Base-by-base conservation (phyloP, 805 yeast species). In the Pichia gijzeniarum region DNA sequence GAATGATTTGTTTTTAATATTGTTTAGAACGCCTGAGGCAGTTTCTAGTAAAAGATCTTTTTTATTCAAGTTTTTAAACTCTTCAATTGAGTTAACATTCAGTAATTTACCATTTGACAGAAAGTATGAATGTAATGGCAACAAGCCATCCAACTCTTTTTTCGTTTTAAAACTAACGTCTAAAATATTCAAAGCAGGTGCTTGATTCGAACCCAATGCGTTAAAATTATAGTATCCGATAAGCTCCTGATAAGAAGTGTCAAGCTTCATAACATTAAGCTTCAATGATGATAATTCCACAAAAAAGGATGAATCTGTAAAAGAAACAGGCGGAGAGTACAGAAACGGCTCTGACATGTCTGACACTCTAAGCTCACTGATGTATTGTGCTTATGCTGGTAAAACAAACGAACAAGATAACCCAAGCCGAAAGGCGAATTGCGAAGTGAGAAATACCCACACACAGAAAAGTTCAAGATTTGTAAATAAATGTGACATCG, bases 271-370 rank as follows among this genome's bases (percentile, higher is more conserved):
- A 31, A 80, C 75, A 49, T 88, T 83, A 38, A 93, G 72, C 59
- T 93, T 93, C 53, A 80, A 62, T 39, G 79, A 76, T 0, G 95
- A 74, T 10, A 93, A 71, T 52, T 75, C 75, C 35, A 83, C 81
- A 67, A 91, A 93, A 62, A 93, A 93, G 0, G 95, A 77, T 1
- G 96, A 79, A 57, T 91, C 97, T 19, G 85, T 80, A 60, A 84
- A 85, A 17, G 43, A 38, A 7, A 32, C 35, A 3, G 48, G 31
- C 5, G 43, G 32, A 6, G 48, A 31, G 38, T 36, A 46, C 17
- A 27, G 8, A 5, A 43, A 4, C 3, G 18, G 9, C 8, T 37
- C 18, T 14, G 40, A 17, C 20, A 34, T 17, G 19, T 34, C 28
- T 25, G 28, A 10, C 10, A 10, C 10, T 10, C 10, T 6, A 7